These are phyloP conservation scores for Eimeria acervulina DNA, from an alignment of 169 alveolate species.

Conservation along the genomic window DNA sequence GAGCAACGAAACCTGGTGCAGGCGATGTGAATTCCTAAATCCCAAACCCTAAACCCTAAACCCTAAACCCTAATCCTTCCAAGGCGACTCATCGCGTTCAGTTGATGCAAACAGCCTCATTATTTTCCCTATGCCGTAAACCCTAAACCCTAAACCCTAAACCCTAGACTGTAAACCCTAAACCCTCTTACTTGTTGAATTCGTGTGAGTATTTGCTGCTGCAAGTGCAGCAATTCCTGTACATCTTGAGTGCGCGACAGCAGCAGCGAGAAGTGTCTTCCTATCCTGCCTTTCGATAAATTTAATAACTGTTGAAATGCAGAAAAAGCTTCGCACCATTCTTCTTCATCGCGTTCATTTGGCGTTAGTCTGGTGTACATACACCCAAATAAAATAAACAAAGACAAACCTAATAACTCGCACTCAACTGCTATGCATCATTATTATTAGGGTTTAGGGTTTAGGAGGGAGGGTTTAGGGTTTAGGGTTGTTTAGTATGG, in stretches of 20 bases:
- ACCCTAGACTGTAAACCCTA: conserved; percentile 23
- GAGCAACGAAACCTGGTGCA: too few species aligned
- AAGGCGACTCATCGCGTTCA: neutral
- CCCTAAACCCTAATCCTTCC: conserved; percentile 5
- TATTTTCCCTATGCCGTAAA: neutral
- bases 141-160: conserved; percentile 34
- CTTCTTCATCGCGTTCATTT: too few species aligned
- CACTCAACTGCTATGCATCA: too few species aligned
- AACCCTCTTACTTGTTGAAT: neutral
- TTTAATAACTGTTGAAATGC: too few species aligned
- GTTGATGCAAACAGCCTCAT: neutral
- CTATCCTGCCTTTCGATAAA: neutral
- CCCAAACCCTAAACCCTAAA: neutral
- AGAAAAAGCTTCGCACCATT: neutral
- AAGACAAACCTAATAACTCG: too few species aligned
- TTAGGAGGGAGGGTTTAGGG: too few species aligned
- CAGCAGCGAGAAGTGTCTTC: neutral
- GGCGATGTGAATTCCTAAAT: too few species aligned
- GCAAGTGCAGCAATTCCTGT: neutral
- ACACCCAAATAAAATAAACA: conserved; percentile 5
- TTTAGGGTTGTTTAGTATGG: too few species aligned
- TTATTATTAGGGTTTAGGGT: conserved; percentile 20
- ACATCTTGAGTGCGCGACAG: neutral
- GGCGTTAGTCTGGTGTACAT: neutral
- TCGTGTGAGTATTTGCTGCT: neutral